A percentile compares a stretch with the other conserved stretches of the same genome.
phyloP scores from a whole-genome alignment of 306 rosid species.

The Psophocarpus tetragonolobus region DNA sequence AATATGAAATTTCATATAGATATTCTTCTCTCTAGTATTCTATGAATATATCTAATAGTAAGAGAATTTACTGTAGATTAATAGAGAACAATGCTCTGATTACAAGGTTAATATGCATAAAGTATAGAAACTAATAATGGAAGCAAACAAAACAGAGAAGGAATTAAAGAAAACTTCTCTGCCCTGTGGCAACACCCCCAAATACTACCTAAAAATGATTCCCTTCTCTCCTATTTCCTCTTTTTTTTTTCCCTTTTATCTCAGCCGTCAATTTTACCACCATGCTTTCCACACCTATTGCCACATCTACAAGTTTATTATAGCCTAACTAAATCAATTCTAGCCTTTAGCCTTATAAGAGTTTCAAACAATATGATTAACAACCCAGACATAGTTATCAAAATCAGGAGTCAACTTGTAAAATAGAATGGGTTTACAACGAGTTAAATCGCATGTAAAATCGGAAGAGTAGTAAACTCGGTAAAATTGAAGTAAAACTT shows the following conservation, averaged over 20 bases:
- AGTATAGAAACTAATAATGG: not conserved
- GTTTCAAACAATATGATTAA: slow-evolving; percentile 4
- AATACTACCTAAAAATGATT: not conserved
- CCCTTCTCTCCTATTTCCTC: not conserved
- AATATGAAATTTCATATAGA: not conserved
- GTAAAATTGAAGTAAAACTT: no score
- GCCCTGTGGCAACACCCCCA: not conserved
- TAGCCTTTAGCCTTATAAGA: not conserved
- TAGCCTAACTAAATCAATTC: not conserved
- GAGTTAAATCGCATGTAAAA: no score
- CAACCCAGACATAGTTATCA: no score
- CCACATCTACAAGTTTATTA: not conserved
- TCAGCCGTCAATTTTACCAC: not conserved
- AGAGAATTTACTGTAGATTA: not conserved
- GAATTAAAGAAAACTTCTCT: no score
- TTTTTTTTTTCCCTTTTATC: not conserved
- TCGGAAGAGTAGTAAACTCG: no score
- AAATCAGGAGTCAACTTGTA: no score
- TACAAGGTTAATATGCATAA: not conserved
- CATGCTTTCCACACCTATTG: not conserved
- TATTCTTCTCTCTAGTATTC: slow-evolving; percentile 11
- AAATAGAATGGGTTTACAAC: no score
- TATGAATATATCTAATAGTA: not conserved
- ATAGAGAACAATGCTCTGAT: not conserved
- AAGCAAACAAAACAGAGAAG: not conserved